Evolutionary conservation across 257 asterid species (phyloP), one percentile per base, ranked within the genome.

Genomic region (Echites panduratus): DNA sequence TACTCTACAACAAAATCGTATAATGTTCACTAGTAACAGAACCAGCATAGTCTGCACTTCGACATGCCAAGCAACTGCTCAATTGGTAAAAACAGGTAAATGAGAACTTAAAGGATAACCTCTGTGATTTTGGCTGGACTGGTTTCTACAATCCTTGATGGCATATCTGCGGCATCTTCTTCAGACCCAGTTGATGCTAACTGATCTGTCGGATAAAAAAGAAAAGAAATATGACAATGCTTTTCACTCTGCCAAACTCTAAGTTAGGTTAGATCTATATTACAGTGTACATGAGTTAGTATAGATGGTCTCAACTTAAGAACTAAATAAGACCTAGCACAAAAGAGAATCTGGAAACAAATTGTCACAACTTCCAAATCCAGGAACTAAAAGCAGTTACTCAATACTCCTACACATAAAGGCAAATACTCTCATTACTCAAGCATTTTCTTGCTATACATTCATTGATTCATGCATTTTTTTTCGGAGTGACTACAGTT

Each of bases 81-180:
- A 48, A 62, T 26, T 47, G 14, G 41, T 24, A 57, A 63, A 27
- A 12, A 66, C 76, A 77, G 83, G 61, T 22, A 50, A 72, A 71
- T 56, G 44, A 48, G 20, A 9, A 70, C 70, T 49, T 64, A 71
- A 73, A 70, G 77, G 81, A 74, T 59, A 70, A 93, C 98, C 98
- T 83, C 68, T 35, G 74, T 70, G 64, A 77, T 80, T 79, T 79
- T 80, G 72, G 73, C 80, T 69, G 83, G 81, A 73, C 47, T 65
- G 41, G 52, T 68, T 62, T 83, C 82, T 38, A 9, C 72, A 27
- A 65, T 56, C 71, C 69, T 75, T 68, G 87, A 73, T 66, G 81
- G 76, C 73, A 70, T 72, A 54, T 74, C 81, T 66, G 49, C 75
- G 67, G 72, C 68, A 68, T 63, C 82, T 66, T 79, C 82, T 75